Conservation (phyloP, 192 early-diverging fungal species). For the Podila epicladia region DNA sequence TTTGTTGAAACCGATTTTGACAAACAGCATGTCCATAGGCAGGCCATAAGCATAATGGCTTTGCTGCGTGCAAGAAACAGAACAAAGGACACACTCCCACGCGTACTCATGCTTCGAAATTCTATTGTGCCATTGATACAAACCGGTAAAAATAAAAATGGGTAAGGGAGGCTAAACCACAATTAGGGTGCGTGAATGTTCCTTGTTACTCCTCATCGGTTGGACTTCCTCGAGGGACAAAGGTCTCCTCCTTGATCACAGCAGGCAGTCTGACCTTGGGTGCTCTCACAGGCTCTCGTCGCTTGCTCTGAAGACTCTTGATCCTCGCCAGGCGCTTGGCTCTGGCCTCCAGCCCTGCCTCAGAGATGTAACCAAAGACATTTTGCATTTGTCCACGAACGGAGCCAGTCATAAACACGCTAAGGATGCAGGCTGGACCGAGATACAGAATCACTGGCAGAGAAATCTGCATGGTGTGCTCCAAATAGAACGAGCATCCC, state of each 20-base stretch:
- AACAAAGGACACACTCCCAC: too few species aligned
- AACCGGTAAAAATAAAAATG: too few species aligned
- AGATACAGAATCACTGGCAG: conserved; percentile 94
- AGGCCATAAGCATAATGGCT: too few species aligned
- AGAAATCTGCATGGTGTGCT: conserved; percentile 88
- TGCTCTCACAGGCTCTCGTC: not conserved
- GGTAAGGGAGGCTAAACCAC: too few species aligned
- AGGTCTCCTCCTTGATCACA: conserved; percentile 21
- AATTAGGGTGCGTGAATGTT: too few species aligned
- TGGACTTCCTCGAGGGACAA: not conserved
- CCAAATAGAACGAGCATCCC: conserved; percentile 81
- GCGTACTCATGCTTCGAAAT: too few species aligned
- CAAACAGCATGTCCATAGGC: too few species aligned
- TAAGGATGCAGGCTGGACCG: conserved; percentile 92
- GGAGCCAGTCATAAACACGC: conserved; percentile 72
- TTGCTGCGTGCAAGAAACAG: too few species aligned
- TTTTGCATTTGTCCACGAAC: conserved; percentile 70
- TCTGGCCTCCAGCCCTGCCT: conserved; percentile 54
- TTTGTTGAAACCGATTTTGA: too few species aligned
- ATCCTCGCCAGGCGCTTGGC: conserved; percentile 25
- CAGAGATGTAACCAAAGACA: conserved; percentile 68
- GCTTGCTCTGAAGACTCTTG: conserved; percentile 7
- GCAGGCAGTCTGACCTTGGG: conserved; percentile 3
- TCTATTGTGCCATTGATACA: too few species aligned
- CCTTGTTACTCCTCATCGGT: not conserved